phyloP scores from a whole-genome alignment of 257 asterid genomes.

The Paulownia fortunei region DNA sequence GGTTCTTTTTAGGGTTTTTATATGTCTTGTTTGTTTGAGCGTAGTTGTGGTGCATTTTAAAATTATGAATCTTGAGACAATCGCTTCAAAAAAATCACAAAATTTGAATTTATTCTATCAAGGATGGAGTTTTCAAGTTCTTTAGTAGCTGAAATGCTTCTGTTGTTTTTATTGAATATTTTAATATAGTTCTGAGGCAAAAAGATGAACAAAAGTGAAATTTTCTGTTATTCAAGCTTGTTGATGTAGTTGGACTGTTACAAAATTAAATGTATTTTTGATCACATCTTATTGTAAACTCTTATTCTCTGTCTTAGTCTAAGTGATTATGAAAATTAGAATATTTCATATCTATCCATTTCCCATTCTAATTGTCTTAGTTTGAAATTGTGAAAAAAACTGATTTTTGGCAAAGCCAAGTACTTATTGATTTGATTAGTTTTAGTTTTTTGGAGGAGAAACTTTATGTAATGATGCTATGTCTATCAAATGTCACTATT shows the following conservation, averaged over 20 bases:
- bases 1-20: neutral
- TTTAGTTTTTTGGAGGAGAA: neutral
- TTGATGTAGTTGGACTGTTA: neutral
- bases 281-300: neutral
- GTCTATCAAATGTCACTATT: too few relatives aligned
- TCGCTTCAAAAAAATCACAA: too few relatives aligned
- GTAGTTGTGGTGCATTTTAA: neutral
- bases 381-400: too few relatives aligned
- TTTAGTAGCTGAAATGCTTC: neutral
- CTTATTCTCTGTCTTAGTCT: neutral
- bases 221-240: neutral
- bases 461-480: neutral
- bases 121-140: neutral
- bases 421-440: neutral
- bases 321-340: too few relatives aligned
- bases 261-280: neutral
- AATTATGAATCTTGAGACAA: neutral
- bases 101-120: too few relatives aligned
- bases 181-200: neutral
- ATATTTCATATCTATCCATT: too few relatives aligned
- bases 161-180: neutral
- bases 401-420: neutral
- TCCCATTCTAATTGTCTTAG: neutral
- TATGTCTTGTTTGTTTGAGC: constrained; percentile 3
- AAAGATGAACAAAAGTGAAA: neutral